Evolutionary conservation across 2,329 filamentous ascomycete species (phyloP).

Genomic region (Talaromyces islandicus): DNA sequence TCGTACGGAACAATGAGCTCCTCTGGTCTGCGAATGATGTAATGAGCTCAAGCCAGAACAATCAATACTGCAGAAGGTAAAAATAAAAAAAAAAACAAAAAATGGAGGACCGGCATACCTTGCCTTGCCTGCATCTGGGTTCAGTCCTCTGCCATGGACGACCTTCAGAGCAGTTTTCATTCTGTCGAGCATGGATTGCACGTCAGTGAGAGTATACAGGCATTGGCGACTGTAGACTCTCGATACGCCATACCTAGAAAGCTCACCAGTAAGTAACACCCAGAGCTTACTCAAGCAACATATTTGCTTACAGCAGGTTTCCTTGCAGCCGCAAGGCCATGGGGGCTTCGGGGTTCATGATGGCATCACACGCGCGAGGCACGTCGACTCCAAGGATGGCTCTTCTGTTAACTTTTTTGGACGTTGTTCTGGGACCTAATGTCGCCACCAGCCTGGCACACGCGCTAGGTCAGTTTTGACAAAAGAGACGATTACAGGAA

Average conservation of each 20-base stretch:
- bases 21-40: slow-evolving; percentile 52
- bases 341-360: slow-evolving; percentile 75
- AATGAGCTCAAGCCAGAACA: neutral
- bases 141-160: slow-evolving; percentile 55
- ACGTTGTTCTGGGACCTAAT: slow-evolving; percentile 64
- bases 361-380: slow-evolving; percentile 79
- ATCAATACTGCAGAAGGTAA: neutral
- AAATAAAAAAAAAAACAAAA: no score
- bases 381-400: slow-evolving; percentile 86
- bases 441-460: slow-evolving; percentile 78
- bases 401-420: slow-evolving; percentile 73
- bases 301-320: slow-evolving; percentile 62
- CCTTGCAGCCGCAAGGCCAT: slow-evolving; percentile 87
- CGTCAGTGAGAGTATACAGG: slow-evolving; percentile 75
- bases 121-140: slow-evolving; percentile 64
- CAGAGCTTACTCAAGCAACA: neutral
- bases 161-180: slow-evolving; percentile 64
- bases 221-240: slow-evolving; percentile 85
- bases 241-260: slow-evolving; percentile 64
- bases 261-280: neutral
- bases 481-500: neutral
- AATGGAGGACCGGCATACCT: slow-evolving; percentile 53
- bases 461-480: neutral
- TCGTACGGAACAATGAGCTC: slow-evolving; percentile 77
- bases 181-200: slow-evolving; percentile 65